A percentile compares a stretch with the other conserved stretches of the same genome.
phyloP scores from a whole-genome alignment of 768 basidiomycete genomes.

The Suillus luteus region DNA sequence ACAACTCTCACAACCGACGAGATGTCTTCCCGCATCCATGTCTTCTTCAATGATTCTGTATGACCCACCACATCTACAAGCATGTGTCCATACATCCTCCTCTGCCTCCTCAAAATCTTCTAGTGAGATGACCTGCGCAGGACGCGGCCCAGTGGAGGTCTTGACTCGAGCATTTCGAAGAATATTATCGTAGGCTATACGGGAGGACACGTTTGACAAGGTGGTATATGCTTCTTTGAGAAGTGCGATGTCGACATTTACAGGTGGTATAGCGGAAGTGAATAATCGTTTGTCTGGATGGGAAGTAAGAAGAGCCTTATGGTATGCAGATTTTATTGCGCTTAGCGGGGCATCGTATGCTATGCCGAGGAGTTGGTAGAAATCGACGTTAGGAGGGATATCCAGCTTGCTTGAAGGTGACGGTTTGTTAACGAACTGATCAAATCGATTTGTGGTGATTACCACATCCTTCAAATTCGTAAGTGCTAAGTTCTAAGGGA shows the following conservation, averaged over 20 bases:
- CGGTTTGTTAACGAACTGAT: not conserved
- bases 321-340: constrained; percentile 74
- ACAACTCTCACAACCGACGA: constrained; percentile 72
- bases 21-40: constrained; percentile 71
- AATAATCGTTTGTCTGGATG: constrained; percentile 64
- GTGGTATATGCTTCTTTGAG: constrained; percentile 70
- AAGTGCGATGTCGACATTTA: constrained; percentile 48
- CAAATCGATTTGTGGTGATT: not conserved
- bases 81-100: constrained; percentile 51
- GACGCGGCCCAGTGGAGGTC: constrained; percentile 48
- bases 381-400: constrained; percentile 39
- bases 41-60: constrained; percentile 59
- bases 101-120: constrained; percentile 61
- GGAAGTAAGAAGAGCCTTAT: constrained; percentile 57
- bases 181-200: constrained; percentile 52
- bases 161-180: constrained; percentile 16
- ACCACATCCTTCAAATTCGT: not conserved
- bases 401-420: constrained; percentile 19
- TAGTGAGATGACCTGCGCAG: constrained; percentile 77
- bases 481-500: not conserved
- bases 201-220: constrained; percentile 51
- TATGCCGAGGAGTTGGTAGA: constrained; percentile 61
- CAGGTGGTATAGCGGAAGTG: constrained; percentile 26
- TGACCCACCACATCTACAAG: constrained; percentile 73
- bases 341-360: constrained; percentile 46